These are phyloP conservation scores for Eimeria zaria DNA, from an alignment of 169 alveolate species.

Conservation along the genomic window DNA sequence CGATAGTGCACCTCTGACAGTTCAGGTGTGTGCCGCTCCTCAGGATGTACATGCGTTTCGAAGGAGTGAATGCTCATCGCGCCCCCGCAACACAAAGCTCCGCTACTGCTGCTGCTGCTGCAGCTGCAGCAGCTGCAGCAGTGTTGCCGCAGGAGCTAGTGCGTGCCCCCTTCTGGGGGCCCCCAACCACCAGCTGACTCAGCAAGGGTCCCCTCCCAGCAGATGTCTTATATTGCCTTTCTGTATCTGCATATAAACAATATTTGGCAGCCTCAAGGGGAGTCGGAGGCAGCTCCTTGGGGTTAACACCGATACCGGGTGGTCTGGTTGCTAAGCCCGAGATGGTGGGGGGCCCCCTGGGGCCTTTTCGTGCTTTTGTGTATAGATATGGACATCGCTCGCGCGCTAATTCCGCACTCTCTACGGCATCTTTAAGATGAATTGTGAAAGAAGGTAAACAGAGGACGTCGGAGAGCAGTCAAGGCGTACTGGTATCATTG, in stretches of 20 bases:
- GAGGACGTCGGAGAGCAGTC: neutral
- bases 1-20: neutral
- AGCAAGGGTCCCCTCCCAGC: conserved; percentile 1
- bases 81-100: neutral
- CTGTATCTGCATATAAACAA: neutral
- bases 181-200: conserved; percentile 6
- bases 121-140: too few species aligned
- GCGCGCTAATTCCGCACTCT: neutral
- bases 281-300: neutral
- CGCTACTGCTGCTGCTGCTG: neutral
- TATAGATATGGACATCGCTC: neutral
- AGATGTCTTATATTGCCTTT: neutral
- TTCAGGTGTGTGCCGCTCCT: neutral
- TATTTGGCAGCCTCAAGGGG: neutral
- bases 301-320: neutral
- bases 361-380: neutral
- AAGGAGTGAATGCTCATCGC: neutral
- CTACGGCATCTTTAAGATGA: neutral
- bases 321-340: neutral
- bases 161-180: neutral
- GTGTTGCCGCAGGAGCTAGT: neutral
- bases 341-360: neutral
- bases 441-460: neutral
- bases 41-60: neutral
- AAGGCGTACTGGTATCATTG: neutral